Conservation (phyloP, 2,329 filamentous ascomycete genomes). For the Ceratocystis destructans region DNA sequence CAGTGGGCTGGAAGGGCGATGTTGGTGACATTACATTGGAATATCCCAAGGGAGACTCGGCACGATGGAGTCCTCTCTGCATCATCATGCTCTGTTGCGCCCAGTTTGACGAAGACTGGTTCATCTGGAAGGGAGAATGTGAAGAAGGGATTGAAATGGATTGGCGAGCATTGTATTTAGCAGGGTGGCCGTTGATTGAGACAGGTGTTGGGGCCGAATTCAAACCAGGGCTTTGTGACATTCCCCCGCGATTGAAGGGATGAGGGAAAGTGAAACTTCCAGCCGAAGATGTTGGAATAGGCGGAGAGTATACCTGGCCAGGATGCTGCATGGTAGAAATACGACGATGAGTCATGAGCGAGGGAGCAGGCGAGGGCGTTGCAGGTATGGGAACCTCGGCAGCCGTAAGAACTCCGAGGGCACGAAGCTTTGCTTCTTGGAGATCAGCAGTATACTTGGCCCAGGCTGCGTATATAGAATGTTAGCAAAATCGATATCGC, state of each 20-base stretch:
- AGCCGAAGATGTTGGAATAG: conserved; percentile 56
- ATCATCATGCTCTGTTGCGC: conserved; percentile 43
- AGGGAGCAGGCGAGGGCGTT: conserved; percentile 13
- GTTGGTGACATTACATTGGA: conserved; percentile 48
- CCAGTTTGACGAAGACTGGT: conserved; percentile 49
- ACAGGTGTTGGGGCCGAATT: conserved; percentile 58
- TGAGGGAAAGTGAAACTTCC: conserved; percentile 40
- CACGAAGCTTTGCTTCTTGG: conserved; percentile 81
- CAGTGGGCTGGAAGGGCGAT: conserved; percentile 38
- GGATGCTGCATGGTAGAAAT: conserved; percentile 57
- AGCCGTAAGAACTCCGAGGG: conserved; percentile 72
- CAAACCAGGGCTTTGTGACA: conserved; percentile 48
- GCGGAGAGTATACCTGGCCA: conserved; percentile 67
- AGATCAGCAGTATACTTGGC: conserved; percentile 69
- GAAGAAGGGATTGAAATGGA: conserved; percentile 54
- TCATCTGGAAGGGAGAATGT: conserved; percentile 54
- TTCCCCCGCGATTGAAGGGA: conserved; percentile 47
- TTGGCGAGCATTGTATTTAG: conserved; percentile 54
- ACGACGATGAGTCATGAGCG: conserved; percentile 17
- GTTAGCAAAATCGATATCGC: conserved; percentile 10
- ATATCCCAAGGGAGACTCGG: conserved; percentile 51
- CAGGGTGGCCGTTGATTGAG: conserved; percentile 47
- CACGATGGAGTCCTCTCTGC: conserved; percentile 39
- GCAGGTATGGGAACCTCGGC: conserved; percentile 53
- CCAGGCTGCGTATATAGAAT: conserved; percentile 33